Conservation (phyloP, 371 early-diverging fungal species). For the Basidiobolus meristosporus region DNA sequence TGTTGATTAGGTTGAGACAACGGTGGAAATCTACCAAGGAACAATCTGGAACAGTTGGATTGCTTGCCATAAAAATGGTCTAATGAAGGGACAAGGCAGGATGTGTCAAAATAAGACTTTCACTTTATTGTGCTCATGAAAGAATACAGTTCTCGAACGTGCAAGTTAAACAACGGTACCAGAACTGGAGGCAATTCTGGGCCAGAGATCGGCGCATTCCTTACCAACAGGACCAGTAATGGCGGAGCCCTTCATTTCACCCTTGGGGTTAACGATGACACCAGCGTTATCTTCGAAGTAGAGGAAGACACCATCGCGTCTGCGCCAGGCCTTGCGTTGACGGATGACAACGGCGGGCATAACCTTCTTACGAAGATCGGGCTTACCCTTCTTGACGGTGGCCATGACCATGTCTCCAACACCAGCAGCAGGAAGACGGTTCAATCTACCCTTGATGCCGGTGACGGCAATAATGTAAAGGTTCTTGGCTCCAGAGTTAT, state of each 20-base stretch:
- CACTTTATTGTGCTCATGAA: too few species aligned
- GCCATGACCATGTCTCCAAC: conserved; percentile 99
- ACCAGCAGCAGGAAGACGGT: conserved; percentile 98
- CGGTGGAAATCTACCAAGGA: too few species aligned
- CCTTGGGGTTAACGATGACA: conserved; percentile 97
- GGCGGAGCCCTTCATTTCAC: conserved; percentile 99
- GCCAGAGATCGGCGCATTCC: conserved; percentile 99
- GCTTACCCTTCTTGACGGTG: conserved; percentile 99
- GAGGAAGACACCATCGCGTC: conserved; percentile 98
- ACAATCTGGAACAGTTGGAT: too few species aligned
- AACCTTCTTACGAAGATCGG: conserved; percentile 99
- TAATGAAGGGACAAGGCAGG: too few species aligned
- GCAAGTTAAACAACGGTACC: conserved; percentile 57
- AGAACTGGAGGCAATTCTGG: conserved; percentile 97
- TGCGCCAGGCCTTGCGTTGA: conserved; percentile 99
- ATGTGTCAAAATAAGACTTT: too few species aligned
- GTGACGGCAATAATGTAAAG: conserved; percentile 97
- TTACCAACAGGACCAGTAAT: conserved; percentile 99
- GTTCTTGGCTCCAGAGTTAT: conserved; percentile 99
- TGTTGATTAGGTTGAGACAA: too few species aligned
- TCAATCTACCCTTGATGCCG: conserved; percentile 92
- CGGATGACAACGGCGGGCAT: conserved; percentile 98
- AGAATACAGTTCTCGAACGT: too few species aligned
- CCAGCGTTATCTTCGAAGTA: conserved; percentile 98
- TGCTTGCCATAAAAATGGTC: too few species aligned